Conservation (phyloP, 139 green algal genomes). For the Limnomonas spitsbergensis region DNA sequence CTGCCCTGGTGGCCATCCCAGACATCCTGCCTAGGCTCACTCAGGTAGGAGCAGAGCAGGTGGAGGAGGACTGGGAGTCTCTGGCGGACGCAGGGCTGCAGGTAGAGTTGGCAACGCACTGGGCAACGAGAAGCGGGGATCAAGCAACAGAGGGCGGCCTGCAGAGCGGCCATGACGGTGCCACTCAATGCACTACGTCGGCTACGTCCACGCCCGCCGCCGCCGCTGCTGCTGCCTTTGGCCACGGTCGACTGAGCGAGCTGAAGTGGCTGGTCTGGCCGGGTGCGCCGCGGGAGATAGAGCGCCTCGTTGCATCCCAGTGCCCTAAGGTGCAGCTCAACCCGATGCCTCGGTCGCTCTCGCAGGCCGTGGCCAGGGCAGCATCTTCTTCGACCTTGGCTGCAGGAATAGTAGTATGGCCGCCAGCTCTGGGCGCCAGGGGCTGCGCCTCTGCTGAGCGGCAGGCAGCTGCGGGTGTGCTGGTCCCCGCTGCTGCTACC, state of each 20-base stretch:
- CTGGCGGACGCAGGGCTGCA: no score
- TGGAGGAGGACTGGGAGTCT: not conserved
- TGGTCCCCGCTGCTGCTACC: not conserved
- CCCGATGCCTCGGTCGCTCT: not conserved
- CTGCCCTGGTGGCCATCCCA: not conserved
- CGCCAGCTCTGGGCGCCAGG: not conserved
- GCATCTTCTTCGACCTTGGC: not conserved
- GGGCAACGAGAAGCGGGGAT: no score
- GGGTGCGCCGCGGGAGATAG: not conserved
- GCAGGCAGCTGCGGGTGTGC: not conserved
- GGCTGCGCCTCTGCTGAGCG: no score
- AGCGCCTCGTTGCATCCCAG: not conserved
- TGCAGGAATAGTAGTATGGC: not conserved
- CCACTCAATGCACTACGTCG: no score
- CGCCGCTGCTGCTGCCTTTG: no score
- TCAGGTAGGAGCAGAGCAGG: not conserved
- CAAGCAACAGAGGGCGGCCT: no score
- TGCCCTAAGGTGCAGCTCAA: slow-evolving; percentile 10
- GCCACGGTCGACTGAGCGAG: not conserved
- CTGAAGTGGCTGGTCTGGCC: slow-evolving; percentile 3
- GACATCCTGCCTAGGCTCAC: not conserved
- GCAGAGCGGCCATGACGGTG: no score
- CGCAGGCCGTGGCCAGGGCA: not conserved
- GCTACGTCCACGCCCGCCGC: no score
- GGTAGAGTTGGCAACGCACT: no score